A percentile compares a stretch with the other conserved stretches of the same genome.
Evolutionary conservation across 2,329 filamentous ascomycete species (phyloP).

Genomic region (Cercospora berteroae): DNA sequence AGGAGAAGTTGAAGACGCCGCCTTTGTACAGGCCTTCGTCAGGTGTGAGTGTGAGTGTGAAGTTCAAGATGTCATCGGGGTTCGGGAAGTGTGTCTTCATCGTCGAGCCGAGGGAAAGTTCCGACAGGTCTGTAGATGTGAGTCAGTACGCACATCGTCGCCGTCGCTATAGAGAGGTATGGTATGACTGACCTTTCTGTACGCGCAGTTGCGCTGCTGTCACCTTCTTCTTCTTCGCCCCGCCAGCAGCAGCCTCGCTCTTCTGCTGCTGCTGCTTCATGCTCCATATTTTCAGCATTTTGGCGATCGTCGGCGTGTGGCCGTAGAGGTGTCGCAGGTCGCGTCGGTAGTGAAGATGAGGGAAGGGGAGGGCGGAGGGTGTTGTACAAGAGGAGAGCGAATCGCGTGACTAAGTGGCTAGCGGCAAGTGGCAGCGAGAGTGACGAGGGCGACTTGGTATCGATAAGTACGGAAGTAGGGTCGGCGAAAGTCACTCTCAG

Average conservation of each 20-base stretch:
- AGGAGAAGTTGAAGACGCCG: constrained; percentile 84
- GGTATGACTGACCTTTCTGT: constrained; percentile 72
- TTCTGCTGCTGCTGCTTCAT: constrained; percentile 96
- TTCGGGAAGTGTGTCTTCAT: constrained; percentile 81
- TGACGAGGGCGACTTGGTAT: background rate
- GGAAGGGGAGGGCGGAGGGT: background rate
- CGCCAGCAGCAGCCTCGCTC: constrained; percentile 74
- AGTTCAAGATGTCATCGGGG: constrained; percentile 82
- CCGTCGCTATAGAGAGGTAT: background rate
- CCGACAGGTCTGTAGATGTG: constrained; percentile 65
- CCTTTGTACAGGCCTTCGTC: constrained; percentile 88
- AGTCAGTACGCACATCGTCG: constrained; percentile 1
- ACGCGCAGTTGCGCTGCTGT: constrained; percentile 92
- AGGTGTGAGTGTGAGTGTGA: constrained; percentile 75
- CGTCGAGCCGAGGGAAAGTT: constrained; percentile 72
- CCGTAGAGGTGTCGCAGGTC: background rate
- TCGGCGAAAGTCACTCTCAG: background rate
- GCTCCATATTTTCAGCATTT: constrained; percentile 99
- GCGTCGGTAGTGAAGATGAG: background rate
- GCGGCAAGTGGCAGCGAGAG: background rate
- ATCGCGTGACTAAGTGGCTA: background rate
- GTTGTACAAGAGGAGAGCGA: background rate
- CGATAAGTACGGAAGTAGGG: background rate
- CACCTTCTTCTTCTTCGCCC: constrained; percentile 94
- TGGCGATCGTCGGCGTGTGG: constrained; percentile 39